These are phyloP conservation scores for Metschnikowia reukaufii DNA, from an alignment of 805 yeast species.

Conservation along the genomic window DNA sequence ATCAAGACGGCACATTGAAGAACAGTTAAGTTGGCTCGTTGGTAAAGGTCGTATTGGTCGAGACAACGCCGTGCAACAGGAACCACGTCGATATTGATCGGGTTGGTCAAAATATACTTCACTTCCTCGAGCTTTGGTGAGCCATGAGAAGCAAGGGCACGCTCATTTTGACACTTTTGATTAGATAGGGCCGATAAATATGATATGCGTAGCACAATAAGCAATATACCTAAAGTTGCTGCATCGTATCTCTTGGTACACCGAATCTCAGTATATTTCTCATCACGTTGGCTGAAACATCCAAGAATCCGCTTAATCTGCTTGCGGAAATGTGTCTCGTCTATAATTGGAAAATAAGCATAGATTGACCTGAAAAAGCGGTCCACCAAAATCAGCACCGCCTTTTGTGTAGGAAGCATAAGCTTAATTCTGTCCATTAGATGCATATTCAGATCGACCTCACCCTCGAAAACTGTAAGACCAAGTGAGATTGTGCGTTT, in stretches of 20 bases:
- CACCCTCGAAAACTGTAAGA: constrained; percentile 33
- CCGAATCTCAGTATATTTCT: constrained; percentile 24
- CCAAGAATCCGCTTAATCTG: constrained; percentile 47
- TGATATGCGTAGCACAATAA: constrained; percentile 52
- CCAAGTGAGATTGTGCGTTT: constrained; percentile 35
- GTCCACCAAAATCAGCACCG: constrained; percentile 18
- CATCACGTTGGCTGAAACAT: constrained; percentile 14
- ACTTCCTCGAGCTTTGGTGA: constrained; percentile 18
- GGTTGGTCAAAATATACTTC: constrained; percentile 29
- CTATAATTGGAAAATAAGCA: constrained; percentile 24
- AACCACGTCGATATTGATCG: constrained; percentile 31
- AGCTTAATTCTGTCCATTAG: constrained; percentile 19
- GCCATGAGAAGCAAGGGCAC: not conserved
- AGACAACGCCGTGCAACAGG: constrained; percentile 36
- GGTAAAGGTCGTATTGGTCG: constrained; percentile 30
- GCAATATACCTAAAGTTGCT: constrained; percentile 50
- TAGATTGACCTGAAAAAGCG: constrained; percentile 21
- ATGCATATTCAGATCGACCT: constrained; percentile 27
- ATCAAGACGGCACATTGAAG: constrained; percentile 18
- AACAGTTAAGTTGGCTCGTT: constrained; percentile 15
- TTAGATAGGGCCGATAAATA: constrained; percentile 48
- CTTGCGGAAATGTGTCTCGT: constrained; percentile 27
- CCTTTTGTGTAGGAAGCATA: constrained; percentile 20
- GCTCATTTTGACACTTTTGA: constrained; percentile 16
- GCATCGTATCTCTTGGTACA: constrained; percentile 44